Conservation (phyloP, 345 rosid genomes). For the Bruguiera parviflora region DNA sequence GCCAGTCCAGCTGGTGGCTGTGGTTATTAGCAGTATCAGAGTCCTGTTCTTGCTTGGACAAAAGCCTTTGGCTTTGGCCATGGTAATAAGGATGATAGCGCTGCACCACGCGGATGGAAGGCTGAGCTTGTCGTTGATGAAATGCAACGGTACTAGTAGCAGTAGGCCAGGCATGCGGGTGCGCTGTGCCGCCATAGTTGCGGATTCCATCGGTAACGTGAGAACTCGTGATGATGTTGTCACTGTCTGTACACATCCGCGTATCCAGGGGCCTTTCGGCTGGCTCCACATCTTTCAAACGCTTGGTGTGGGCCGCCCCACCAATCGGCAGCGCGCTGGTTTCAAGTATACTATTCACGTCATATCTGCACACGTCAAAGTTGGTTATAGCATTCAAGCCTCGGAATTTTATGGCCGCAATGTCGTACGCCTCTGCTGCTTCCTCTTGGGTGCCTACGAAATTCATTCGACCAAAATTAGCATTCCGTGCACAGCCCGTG, state of each 20-base stretch:
- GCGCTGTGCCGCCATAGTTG: constrained; percentile 4
- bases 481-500: no score
- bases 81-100: constrained; percentile 21
- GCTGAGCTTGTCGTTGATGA: constrained; percentile 32
- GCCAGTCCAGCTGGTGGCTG: constrained; percentile 25
- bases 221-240: constrained; percentile 5
- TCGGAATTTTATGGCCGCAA: constrained; percentile 32
- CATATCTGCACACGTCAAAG: constrained; percentile 29
- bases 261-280: constrained; percentile 20
- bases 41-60: constrained; percentile 70
- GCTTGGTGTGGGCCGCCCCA: constrained; percentile 17
- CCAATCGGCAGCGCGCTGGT: constrained; percentile 29
- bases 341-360: constrained; percentile 24
- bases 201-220: constrained; percentile 25
- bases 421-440: constrained; percentile 34
- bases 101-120: constrained; percentile 23
- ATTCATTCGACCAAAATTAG: no score
- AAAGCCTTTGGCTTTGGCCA: constrained; percentile 34
- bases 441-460: constrained; percentile 31
- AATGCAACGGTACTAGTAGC: constrained; percentile 20
- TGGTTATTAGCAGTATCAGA: constrained; percentile 15
- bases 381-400: constrained; percentile 28
- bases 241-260: constrained; percentile 2
- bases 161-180: constrained; percentile 32
- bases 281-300: constrained; percentile 20